Evolutionary conservation across 176 grass and related monocot species (phyloP).

Genomic region (Carex pumila): DNA sequence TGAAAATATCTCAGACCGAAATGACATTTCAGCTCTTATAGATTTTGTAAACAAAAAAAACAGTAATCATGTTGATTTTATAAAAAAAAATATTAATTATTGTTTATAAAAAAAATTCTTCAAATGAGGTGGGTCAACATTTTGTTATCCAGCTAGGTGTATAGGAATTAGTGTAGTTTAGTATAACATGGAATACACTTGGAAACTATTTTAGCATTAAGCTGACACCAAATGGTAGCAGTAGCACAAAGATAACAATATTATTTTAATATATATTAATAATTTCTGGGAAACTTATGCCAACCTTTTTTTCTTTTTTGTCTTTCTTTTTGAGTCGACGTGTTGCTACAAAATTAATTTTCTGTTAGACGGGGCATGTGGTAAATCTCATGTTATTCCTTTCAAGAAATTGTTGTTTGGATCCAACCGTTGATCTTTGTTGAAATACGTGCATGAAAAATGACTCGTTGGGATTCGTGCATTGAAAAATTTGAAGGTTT

Average conservation of each 20-base stretch:
- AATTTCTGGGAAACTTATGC: not conserved
- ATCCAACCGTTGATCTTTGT: no score
- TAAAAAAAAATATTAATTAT: no score
- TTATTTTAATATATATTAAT: no score
- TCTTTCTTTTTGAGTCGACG: not conserved
- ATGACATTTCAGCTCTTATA: no score
- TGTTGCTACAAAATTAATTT: not conserved
- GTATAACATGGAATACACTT: not conserved
- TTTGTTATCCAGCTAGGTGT: not conserved
- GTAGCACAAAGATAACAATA: not conserved
- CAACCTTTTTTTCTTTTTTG: not conserved
- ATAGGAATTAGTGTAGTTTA: not conserved
- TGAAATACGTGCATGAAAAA: not conserved
- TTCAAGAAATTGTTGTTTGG: no score
- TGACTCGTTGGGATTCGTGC: no score
- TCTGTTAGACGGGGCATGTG: not conserved
- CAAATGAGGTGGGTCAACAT: not conserved
- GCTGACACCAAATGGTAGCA: not conserved
- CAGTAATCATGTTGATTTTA: no score
- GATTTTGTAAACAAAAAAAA: no score
- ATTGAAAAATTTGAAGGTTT: no score
- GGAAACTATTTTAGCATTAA: not conserved
- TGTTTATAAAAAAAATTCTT: no score
- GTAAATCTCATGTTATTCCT: no score
- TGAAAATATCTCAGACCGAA: no score